Evolutionary conservation across 306 rosid genomes (phyloP).

Genomic region (Fragaria vesca): DNA sequence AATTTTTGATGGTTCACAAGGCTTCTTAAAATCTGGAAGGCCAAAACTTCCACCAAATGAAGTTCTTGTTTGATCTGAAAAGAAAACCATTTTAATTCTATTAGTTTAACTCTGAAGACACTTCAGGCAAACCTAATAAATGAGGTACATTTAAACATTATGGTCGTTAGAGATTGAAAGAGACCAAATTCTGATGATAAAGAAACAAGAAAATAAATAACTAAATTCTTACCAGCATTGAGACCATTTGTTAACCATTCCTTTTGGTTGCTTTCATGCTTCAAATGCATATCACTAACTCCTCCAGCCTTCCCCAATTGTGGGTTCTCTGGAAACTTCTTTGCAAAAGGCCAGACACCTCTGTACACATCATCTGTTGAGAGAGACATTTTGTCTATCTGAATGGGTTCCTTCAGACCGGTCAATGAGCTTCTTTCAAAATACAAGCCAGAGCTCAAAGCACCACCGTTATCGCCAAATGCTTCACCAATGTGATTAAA

Average conservation of each 20-base stretch:
- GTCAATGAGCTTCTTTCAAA: slow-evolving; percentile 9
- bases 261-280: not conserved
- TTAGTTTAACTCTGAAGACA: not conserved
- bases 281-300: slow-evolving; percentile 7
- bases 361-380: slow-evolving; percentile 16
- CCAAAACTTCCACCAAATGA: slow-evolving; percentile 8
- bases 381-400: slow-evolving; percentile 19
- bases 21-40: slow-evolving; percentile 24
- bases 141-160: not conserved
- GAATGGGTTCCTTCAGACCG: slow-evolving; percentile 30
- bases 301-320: not conserved
- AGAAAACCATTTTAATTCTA: not conserved
- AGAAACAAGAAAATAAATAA: not conserved
- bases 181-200: not conserved
- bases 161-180: not conserved
- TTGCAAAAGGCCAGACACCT: slow-evolving; percentile 20
- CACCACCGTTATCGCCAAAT: not conserved
- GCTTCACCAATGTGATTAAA: not conserved
- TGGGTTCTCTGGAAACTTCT: slow-evolving; percentile 19
- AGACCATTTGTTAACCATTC: slow-evolving; percentile 11
- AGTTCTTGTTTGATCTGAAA: slow-evolving; percentile 27
- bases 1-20: slow-evolving; percentile 18
- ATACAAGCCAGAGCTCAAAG: slow-evolving; percentile 16
- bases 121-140: not conserved
- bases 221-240: slow-evolving; percentile 22